phyloP scores from a whole-genome alignment of 2,329 filamentous ascomycete species.

The Fusarium sp. region DNA sequence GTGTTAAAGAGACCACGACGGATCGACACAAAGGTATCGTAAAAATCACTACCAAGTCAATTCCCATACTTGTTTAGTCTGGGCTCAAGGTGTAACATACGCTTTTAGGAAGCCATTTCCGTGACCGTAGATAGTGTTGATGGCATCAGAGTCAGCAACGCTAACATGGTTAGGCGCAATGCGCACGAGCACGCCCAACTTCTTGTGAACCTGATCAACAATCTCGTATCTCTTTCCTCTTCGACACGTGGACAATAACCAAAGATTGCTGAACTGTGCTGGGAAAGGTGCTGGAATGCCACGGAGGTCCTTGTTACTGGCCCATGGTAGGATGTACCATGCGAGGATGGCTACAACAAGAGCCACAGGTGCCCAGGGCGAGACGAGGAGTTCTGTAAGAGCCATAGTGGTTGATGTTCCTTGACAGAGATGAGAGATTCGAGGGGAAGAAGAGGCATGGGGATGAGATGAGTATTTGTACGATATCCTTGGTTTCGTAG shows the following conservation, averaged over 20 bases:
- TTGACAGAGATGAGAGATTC: neutral
- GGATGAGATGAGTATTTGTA: slow-evolving; percentile 3
- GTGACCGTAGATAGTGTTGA: slow-evolving; percentile 81
- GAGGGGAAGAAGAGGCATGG: accelerated
- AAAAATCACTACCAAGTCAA: slow-evolving; percentile 74
- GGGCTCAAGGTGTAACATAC: slow-evolving; percentile 52
- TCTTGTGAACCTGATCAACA: slow-evolving; percentile 79
- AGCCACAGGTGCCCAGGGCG: slow-evolving; percentile 39
- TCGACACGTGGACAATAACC: slow-evolving; percentile 77
- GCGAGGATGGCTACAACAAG: slow-evolving; percentile 21
- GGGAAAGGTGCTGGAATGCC: slow-evolving; percentile 72
- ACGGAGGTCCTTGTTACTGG: slow-evolving; percentile 63
- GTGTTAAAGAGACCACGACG: slow-evolving; percentile 90
- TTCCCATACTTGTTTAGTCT: neutral
- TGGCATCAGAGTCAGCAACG: slow-evolving; percentile 81
- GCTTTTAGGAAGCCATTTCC: slow-evolving; percentile 81
- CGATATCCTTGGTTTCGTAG: neutral
- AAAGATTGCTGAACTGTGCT: slow-evolving; percentile 78
- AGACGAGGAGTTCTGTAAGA: slow-evolving; percentile 31
- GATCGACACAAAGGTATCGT: slow-evolving; percentile 92
- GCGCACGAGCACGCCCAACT: slow-evolving; percentile 79
- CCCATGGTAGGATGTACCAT: slow-evolving; percentile 55
- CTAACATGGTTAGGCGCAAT: slow-evolving; percentile 89
- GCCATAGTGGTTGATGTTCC: slow-evolving; percentile 25
- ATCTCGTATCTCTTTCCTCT: slow-evolving; percentile 72